phyloP scores from a whole-genome alignment of 257 asterid genomes.

The Przewalskia tangutica region DNA sequence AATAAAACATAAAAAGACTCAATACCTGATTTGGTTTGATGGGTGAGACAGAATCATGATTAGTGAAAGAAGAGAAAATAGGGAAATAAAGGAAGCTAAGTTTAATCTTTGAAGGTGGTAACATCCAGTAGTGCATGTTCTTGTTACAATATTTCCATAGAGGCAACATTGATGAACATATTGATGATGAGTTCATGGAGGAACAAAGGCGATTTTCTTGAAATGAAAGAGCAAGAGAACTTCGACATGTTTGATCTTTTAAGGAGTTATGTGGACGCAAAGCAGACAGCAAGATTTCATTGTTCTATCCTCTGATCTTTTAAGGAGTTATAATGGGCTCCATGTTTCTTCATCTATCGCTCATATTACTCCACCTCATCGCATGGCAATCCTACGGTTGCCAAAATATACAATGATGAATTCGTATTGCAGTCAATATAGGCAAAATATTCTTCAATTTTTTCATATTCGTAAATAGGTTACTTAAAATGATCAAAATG shows the following conservation, averaged over 20 bases:
- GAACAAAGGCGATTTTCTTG: background rate
- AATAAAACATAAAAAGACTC: background rate
- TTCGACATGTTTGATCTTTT: background rate
- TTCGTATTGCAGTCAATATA: too few relatives aligned
- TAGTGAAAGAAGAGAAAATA: conserved; percentile 37
- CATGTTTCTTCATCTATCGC: background rate
- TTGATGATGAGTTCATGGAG: conserved; percentile 4
- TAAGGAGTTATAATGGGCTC: too few relatives aligned
- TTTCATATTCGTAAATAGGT: too few relatives aligned
- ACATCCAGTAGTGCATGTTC: conserved; percentile 30
- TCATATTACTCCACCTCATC: background rate
- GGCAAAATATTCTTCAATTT: too few relatives aligned
- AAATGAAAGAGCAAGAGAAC: background rate
- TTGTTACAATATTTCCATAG: conserved; percentile 32
- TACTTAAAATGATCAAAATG: too few relatives aligned
- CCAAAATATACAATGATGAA: background rate
- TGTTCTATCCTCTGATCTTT: background rate
- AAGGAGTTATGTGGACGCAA: conserved; percentile 8
- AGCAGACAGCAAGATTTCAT: background rate
- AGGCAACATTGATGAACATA: conserved; percentile 43
- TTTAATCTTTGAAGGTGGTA: conserved; percentile 33
- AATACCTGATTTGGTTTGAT: conserved; percentile 38
- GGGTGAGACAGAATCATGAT: conserved; percentile 34
- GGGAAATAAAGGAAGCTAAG: conserved; percentile 27
- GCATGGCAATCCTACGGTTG: background rate